Evolutionary conservation across 176 grass and related monocot species (phyloP), one percentile per base, ranked within the genome.

Genomic region (Aegilops longissima): DNA sequence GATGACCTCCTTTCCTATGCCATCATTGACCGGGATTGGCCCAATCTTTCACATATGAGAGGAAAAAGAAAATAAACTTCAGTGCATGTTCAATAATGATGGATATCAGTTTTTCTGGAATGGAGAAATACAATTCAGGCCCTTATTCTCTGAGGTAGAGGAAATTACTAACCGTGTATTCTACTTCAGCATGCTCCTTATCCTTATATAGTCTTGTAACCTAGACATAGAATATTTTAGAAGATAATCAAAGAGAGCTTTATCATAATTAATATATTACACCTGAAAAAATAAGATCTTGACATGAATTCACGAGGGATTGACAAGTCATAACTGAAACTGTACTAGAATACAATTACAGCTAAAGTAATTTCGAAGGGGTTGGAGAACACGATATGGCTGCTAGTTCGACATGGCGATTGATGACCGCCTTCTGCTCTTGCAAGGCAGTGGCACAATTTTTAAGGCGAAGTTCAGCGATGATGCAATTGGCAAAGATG

Each of bases 181-280:
- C 95, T 76, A 97, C 72, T 97, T 97, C 95, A 76, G 95, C 95
- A 73, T 97, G 89, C 12, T 95, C 89, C 83, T 89, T 95, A 16
- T 91, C 88, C 83, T 97, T 97, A 77, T 97, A 97, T 83, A 97
- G 89, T 86, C 93, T 88, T 75, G 83, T 97, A 62, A 97, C 87
- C 95, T 97, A 86, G 34, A 86, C 47, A 75, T 79, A 86, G 13
- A 58, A 80, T 29, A 89, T 63, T 17, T 77, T 67, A 73, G 25
- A 31, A 38, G 38, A 30, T 39, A 70, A n/a, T 40, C 62, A 67
- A 44, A 66, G 3, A 35, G 0, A 62, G 12, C 8, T 34, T n/a
- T 68, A 75, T 29, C 14, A 40, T 82, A 80, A 23, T 64, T 6
- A 45, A 61, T 59, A 18, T 2, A 25, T 12, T 49, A 33, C 3